Evolutionary conservation across 2,329 filamentous ascomycete species (phyloP).

Genomic region (Ophiostoma australiae): DNA sequence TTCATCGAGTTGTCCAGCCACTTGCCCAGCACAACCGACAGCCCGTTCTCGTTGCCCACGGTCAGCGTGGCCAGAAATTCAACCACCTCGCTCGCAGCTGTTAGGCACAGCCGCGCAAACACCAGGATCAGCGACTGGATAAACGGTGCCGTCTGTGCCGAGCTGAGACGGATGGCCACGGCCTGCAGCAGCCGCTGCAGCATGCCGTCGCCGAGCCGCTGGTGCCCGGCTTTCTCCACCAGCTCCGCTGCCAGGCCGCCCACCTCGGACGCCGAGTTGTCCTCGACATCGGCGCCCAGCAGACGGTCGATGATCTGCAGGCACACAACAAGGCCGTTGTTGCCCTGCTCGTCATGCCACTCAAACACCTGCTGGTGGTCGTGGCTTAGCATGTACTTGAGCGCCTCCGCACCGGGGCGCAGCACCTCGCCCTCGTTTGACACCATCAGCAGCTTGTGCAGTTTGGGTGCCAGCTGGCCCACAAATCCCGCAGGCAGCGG

Average conservation of each 20-base stretch:
- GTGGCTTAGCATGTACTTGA: conserved; percentile 85
- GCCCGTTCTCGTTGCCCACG: conserved; percentile 72
- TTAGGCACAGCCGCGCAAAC: conserved; percentile 82
- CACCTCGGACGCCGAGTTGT: conserved; percentile 92
- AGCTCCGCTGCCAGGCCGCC: conserved; percentile 89
- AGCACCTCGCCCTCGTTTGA: conserved; percentile 85
- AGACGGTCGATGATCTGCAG: conserved; percentile 89
- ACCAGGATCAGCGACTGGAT: conserved; percentile 95
- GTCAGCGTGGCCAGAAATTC: conserved; percentile 83
- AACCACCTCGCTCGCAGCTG: conserved; percentile 81
- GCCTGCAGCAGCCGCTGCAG: conserved; percentile 75
- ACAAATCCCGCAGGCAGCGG: conserved; percentile 86
- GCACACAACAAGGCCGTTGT: conserved; percentile 80
- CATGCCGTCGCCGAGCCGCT: conserved; percentile 83
- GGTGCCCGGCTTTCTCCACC: conserved; percentile 90
- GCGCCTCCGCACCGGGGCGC: conserved; percentile 75
- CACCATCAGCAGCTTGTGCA: conserved; percentile 75
- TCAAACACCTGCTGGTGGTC: conserved; percentile 84
- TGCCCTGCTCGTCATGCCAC: conserved; percentile 75
- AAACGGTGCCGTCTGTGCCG: conserved; percentile 78
- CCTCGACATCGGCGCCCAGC: conserved; percentile 76
- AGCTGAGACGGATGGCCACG: conserved; percentile 77
- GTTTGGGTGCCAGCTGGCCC: conserved; percentile 76
- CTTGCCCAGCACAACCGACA: conserved; percentile 84
- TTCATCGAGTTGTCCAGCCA: conserved; percentile 97